Conservation (phyloP, 1,284 basidiomycete genomes). For the Cutaneotrichosporon sp. region DNA sequence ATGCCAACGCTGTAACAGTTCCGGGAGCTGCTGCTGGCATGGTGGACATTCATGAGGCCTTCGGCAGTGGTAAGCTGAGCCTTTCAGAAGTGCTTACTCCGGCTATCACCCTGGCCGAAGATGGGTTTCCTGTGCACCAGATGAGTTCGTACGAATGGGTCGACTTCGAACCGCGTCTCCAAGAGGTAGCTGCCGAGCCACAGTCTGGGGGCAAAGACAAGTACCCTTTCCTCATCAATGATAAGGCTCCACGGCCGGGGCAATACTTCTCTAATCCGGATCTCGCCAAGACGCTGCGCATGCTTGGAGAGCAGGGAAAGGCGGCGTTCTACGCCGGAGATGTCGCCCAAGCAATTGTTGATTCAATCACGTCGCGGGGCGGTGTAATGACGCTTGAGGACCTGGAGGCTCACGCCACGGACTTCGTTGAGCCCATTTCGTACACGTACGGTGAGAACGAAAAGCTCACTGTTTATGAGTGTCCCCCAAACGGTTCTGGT, state of each 20-base stretch:
- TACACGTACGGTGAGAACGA: conserved; percentile 60
- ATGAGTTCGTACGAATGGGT: conserved; percentile 24
- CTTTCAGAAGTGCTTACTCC: conserved; percentile 72
- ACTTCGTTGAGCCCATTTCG: conserved; percentile 76
- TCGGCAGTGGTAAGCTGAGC: conserved; percentile 71
- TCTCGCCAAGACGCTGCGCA: conserved; percentile 73
- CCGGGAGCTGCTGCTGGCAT: conserved; percentile 87
- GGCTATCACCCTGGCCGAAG: conserved; percentile 71
- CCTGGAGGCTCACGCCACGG: conserved; percentile 68
- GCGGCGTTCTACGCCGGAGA: conserved; percentile 88
- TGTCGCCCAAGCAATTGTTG: conserved; percentile 71
- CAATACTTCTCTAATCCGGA: conserved; percentile 55
- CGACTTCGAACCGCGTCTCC: conserved; percentile 6
- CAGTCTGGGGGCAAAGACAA: not conserved
- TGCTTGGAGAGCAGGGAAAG: conserved; percentile 71
- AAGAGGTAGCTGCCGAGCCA: conserved; percentile 4
- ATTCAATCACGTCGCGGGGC: conserved; percentile 68
- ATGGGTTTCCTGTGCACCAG: conserved; percentile 61
- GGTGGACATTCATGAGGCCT: conserved; percentile 72
- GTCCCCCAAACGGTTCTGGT: conserved; percentile 91
- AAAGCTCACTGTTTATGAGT: conserved; percentile 60
- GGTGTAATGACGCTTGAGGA: conserved; percentile 88
- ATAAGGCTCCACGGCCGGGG: conserved; percentile 20
- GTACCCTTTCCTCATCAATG: conserved; percentile 25
- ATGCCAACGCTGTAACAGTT: conserved; percentile 83